A percentile compares a stretch with the other conserved stretches of the same genome.
These are phyloP conservation scores for Effrenium voratum DNA, from an alignment of 73 alveolate genomes.

Conservation along the genomic window DNA sequence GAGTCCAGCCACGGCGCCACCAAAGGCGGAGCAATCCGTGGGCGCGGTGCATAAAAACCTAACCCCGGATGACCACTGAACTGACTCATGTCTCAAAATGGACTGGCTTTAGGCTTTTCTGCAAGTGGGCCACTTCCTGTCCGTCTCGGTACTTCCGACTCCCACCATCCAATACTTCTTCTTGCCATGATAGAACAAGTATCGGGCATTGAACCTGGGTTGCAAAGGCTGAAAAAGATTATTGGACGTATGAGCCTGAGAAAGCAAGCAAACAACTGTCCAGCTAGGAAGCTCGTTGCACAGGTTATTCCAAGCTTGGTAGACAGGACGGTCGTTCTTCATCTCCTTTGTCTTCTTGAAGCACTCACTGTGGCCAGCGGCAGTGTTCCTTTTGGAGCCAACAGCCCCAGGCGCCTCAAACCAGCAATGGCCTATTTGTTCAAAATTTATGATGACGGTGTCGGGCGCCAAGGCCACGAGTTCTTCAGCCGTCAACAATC, in stretches of 20 bases:
- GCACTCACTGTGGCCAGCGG: background rate
- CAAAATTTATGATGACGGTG: background rate
- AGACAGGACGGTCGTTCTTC: conserved; percentile 34
- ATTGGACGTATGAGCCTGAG: too few relatives aligned
- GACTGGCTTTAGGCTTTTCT: too few relatives aligned
- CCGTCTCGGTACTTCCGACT: background rate
- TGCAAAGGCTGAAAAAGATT: too few relatives aligned
- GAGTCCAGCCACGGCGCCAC: conserved; percentile 36
- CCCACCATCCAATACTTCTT: conserved; percentile 21
- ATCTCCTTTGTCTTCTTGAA: conserved; percentile 24
- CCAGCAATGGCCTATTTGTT: conserved; percentile 5
- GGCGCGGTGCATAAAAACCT: conserved; percentile 1
- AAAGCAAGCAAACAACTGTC: too few relatives aligned
- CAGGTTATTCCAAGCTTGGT: background rate
- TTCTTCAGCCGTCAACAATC: conserved; percentile 23
- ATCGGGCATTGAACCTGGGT: background rate
- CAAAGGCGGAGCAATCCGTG: conserved; percentile 18
- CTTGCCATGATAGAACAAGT: background rate
- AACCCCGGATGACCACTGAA: too few relatives aligned
- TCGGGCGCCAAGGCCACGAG: conserved; percentile 39
- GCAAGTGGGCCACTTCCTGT: background rate
- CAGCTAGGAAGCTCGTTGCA: background rate
- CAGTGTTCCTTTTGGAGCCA: background rate
- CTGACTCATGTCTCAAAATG: too few relatives aligned
- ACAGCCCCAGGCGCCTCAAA: background rate